Base-by-base conservation (phyloP, 2,329 filamentous ascomycete species). In the Nemania diffusa region DNA sequence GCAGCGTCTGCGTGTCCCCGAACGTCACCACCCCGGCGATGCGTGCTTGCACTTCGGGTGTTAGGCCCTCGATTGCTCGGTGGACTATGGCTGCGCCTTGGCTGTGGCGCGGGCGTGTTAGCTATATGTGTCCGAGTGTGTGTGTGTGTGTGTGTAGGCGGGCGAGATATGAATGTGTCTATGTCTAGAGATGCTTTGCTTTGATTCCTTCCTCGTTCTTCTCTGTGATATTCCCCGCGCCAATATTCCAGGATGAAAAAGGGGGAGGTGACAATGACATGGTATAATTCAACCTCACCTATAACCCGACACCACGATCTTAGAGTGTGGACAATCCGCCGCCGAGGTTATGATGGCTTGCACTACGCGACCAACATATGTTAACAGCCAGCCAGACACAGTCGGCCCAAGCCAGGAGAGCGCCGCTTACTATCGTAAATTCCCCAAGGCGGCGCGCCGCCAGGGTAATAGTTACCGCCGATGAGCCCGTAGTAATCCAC, bases 71-170 rank as follows among this genome's bases (percentile, higher is more conserved):
- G 37, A 82, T 71, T 5, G 80, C 76, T n/a, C 77, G 76, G 61
- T 80, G 76, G 11, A 79, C 80, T 29, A 82, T 76, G 2, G 80
- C 80, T 9, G 78, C 77, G 37, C 80, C 80, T 75, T 81, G 72
- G 57, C 74, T 76, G 26, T 44, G 20, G 17, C n/a, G n/a, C n/a
- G n/a, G n/a, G n/a, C n/a, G n/a, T n/a, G n/a, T n/a, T n/a, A n/a
- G n/a, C n/a, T n/a, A n/a, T n/a, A n/a, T n/a, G n/a, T n/a, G n/a
- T n/a, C n/a, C 13, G 15, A 6, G 24, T 17, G 51, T 59, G 46
- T 13, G 40, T 34, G n/a, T 15, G 32, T 29, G 3, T 40, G 40
- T 46, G 6, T 56, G 24, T 24, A 40, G 34, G 34, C 15, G 32
- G 32, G n/a, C n/a, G n/a, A n/a, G n/a, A n/a, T n/a, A n/a, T n/a